A percentile compares a stretch with the other conserved stretches of the same genome.
phyloP scores from a whole-genome alignment of 2,329 filamentous ascomycete genomes.

The Colletotrichum godetiae region DNA sequence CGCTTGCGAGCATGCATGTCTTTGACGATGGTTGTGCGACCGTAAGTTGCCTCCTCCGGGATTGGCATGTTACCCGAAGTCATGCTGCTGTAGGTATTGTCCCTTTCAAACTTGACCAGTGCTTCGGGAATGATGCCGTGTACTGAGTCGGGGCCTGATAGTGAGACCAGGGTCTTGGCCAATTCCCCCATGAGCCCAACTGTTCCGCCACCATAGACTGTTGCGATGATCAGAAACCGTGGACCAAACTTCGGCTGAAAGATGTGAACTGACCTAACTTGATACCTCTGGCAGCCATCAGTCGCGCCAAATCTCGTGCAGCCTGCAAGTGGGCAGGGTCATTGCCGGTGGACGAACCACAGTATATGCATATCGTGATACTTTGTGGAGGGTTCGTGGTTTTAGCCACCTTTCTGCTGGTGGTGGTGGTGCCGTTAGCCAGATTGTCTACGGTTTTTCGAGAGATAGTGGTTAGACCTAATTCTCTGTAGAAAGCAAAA shows the following conservation, averaged over 20 bases:
- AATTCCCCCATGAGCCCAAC: conserved; percentile 96
- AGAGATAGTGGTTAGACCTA: no score
- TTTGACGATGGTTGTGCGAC: conserved; percentile 85
- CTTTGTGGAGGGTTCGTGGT: conserved; percentile 41
- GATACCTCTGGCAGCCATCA: conserved; percentile 82
- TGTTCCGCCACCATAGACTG: conserved; percentile 94
- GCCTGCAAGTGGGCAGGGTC: conserved; percentile 81
- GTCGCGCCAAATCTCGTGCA: conserved; percentile 78
- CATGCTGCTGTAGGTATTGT: conserved; percentile 63
- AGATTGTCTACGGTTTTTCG: no score
- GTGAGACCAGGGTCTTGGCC: conserved; percentile 84
- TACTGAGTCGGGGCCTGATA: conserved; percentile 83
- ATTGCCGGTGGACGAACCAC: conserved; percentile 81
- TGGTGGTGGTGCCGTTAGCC: conserved; percentile 28
- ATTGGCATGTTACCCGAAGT: conserved; percentile 63
- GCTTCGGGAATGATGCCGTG: conserved; percentile 95
- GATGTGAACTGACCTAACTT: conserved; percentile 67
- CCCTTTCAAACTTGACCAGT: conserved; percentile 82
- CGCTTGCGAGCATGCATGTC: conserved; percentile 98
- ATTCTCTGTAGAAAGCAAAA: no score
- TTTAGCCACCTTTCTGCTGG: conserved; percentile 39
- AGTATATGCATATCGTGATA: conserved; percentile 85
- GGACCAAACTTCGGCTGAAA: background rate
- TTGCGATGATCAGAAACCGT: conserved; percentile 19
- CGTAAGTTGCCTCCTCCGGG: conserved; percentile 76